Evolutionary conservation across 2,329 filamentous ascomycete species (phyloP), one percentile per base, ranked within the genome.

Genomic region (Biscogniauxia sp.): DNA sequence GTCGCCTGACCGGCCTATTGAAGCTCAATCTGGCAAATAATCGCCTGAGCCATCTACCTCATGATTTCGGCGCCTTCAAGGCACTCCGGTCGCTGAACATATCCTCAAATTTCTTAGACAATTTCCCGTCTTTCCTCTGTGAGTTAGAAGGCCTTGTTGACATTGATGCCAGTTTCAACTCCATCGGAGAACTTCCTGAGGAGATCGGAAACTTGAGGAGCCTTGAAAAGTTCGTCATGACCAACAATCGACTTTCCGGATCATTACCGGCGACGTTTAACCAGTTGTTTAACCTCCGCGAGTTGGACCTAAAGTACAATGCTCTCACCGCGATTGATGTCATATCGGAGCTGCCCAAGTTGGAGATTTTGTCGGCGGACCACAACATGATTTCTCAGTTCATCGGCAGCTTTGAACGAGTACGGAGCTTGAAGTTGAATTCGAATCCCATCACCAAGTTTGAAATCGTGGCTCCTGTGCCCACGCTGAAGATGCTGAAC

Each of bases 21-120:
- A 97, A 94, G 75, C 83, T 99, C 69, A 97, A 95, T 71, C 80
- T 99, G 66, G 92, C 94, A 64, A 99, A 98, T 77, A 99, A 99
- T 75, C 89, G 91, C 61, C 80, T 99, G 20, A 91, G 87, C 32
- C 82, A 84, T 56, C 79, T 99, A 1, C 95, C 95, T 0, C 75
- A 84, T 1, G 95, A 94, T 69, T 97, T 99, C 75, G 89, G 87
- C 20, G 83, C 86, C 20, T 99, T 96, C 74, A 87, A 85, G 63
- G 84, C 87, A 5, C 80, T 99, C 63, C 85, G 95, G 64, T 94
- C 88, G 65, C 79, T 99, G 61, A 97, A 97, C 70, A 82, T 99
- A 54, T 97, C 94, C 0, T 99, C 95, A 1, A 99, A 99, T 75
- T 93, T 91, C 62, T 83, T 99, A 58, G 88, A 89, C 59, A 85